These are phyloP conservation scores for Sordaria brevicollis DNA, from an alignment of 495 filamentous ascomycete species.

Conservation along the genomic window DNA sequence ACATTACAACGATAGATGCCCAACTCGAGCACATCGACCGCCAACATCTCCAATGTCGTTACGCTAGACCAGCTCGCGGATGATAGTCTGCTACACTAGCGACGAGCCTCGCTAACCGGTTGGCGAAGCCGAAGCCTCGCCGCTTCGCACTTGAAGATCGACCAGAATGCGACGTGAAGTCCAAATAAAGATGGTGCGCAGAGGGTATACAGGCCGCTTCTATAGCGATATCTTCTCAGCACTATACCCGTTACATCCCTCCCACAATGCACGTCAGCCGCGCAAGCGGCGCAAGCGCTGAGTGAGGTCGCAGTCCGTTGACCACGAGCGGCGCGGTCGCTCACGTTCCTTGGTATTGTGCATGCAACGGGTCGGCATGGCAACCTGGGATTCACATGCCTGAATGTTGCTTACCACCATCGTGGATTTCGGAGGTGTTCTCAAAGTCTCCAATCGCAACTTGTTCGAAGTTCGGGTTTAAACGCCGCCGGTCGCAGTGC, in stretches of 20 bases:
- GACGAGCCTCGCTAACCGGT: not conserved
- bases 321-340: not conserved
- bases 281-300: not conserved
- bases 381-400: not conserved
- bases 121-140: not conserved
- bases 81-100: not conserved
- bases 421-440: not conserved
- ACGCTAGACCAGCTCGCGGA: not conserved
- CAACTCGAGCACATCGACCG: not conserved
- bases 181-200: not conserved
- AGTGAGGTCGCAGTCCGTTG: not conserved
- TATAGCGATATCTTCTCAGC: not conserved
- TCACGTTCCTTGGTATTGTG: not conserved
- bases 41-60: not conserved
- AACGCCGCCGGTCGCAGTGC: not conserved
- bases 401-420: not conserved
- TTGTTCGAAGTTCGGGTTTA: not conserved
- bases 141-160: not conserved
- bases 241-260: not conserved
- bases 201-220: not conserved
- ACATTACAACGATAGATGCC: not conserved
- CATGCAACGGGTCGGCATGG: not conserved
- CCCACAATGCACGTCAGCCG: not conserved
- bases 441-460: not conserved
- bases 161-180: not conserved